Percentiles rank a stretch among this genome's conserved stretches.
Evolutionary conservation across 208 protist species (phyloP).

Genomic region (Angomonas ambiguus): DNA sequence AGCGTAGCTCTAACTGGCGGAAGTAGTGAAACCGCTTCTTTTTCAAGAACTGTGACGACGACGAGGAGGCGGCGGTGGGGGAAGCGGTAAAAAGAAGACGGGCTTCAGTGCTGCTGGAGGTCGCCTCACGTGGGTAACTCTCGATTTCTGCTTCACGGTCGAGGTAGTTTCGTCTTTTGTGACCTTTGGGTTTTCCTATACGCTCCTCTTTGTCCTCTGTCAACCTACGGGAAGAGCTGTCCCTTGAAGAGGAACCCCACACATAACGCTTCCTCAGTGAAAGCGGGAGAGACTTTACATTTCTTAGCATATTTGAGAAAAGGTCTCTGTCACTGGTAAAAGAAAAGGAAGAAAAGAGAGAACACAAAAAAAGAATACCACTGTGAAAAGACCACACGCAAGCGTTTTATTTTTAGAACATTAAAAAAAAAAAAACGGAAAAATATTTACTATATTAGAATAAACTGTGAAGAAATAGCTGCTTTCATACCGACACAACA

Average conservation of each 20-base stretch:
- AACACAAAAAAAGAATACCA: not conserved
- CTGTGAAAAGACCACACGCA: not conserved
- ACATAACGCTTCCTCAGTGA: too few species aligned
- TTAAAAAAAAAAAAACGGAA: slow-evolving; percentile 12
- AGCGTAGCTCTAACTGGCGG: not conserved
- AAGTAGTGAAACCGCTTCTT: not conserved
- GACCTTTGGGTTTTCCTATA: not conserved
- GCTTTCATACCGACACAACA: slow-evolving; percentile 10
- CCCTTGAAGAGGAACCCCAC: too few species aligned
- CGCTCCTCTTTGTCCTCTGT: too few species aligned
- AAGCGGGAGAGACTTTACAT: too few species aligned
- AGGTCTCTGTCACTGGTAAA: too few species aligned
- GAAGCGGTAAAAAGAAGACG: too few species aligned
- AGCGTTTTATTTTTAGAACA: not conserved
- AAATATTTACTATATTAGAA: slow-evolving; percentile 7
- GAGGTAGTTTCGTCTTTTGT: not conserved
- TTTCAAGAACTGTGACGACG: not conserved
- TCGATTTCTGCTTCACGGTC: not conserved
- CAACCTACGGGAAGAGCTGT: not conserved
- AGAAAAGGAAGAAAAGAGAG: too few species aligned
- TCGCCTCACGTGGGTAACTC: not conserved
- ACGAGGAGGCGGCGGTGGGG: not conserved
- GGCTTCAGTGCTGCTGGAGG: not conserved
- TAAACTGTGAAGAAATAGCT: slow-evolving; percentile 8
- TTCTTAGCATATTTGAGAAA: too few species aligned